Base-by-base conservation (phyloP, 768 basidiomycete species). In the Calocybe indica region DNA sequence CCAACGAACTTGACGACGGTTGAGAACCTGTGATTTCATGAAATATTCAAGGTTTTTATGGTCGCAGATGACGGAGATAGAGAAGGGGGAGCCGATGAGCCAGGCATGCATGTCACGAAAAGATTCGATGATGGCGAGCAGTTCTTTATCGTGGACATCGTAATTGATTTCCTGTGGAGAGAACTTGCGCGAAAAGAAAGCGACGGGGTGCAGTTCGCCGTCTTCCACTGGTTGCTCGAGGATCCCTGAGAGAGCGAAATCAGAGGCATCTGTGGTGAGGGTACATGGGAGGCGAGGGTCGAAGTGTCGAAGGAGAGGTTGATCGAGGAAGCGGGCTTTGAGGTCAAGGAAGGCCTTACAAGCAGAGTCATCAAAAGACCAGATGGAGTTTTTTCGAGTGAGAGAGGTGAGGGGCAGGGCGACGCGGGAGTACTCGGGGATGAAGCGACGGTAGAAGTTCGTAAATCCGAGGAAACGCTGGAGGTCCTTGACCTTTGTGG, bases 71-170 rank as follows among this genome's bases (percentile, higher is more conserved):
- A 55, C 58, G 6, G 55, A 47, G 39, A 70, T 56, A 0, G 56
- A 50, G 10, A 46, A 49, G 8, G 49, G 41, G 7, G 64, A 58
- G 7, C 69, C 59, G 8, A 65, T 53, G 30, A 66, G 57, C 59
- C 61, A 62, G 39, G 66, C 55, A 6, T 61, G 52, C 65, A 64
- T 66, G 10, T 68, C 61, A 0, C 55, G 40, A 35, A 78, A 63
- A 0, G 65, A 61, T 33, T 64, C 54, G 4, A 79, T 56, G 40
- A 80, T 67, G 2, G 72, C 75, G 1, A 80, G 66, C 0, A 79
- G 56, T 60, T 80, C 78, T 55, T 76, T 75, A 43, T 81, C 69
- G 49, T 79, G 68, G 30, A 74, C 62, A 7, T 73, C 61, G 50
- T 80, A 80, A 55, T 78, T 79, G 6, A 61, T 44, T 55, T 80